phyloP scores from a whole-genome alignment of 164 flowering plant genomes.

The Aristolochia californica region DNA sequence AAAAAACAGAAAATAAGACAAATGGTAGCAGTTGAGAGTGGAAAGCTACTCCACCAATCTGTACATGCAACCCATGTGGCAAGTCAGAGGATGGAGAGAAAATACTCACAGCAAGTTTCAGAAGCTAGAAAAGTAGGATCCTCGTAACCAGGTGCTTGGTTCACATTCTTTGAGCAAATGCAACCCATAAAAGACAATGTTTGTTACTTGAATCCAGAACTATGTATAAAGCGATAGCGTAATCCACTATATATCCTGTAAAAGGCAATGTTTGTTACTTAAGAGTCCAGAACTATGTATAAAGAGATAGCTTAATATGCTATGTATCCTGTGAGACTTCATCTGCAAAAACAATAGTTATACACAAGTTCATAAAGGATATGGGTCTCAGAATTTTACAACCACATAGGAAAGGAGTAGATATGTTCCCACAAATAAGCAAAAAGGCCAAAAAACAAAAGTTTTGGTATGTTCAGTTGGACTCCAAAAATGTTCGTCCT shows the following conservation, averaged over 20 bases:
- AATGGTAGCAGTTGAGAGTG: too few relatives aligned
- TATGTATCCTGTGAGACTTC: background rate
- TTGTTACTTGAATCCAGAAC: background rate
- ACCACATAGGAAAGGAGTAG: too few relatives aligned
- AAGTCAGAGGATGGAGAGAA: background rate
- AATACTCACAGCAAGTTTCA: slow-evolving; percentile 36
- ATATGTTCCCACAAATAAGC: too few relatives aligned
- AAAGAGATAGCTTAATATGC: background rate
- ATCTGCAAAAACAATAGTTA: background rate
- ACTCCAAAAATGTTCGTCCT: too few relatives aligned
- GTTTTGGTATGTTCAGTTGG: too few relatives aligned
- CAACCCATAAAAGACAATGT: slow-evolving; percentile 19
- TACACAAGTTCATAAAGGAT: too few relatives aligned
- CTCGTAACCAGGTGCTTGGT: slow-evolving; percentile 48
- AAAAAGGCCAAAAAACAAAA: too few relatives aligned
- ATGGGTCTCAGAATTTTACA: too few relatives aligned
- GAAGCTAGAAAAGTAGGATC: slow-evolving; percentile 64
- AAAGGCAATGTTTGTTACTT: background rate
- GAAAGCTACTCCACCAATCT: too few relatives aligned
- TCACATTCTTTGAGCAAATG: slow-evolving; percentile 28
- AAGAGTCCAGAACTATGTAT: background rate
- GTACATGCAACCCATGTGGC: too few relatives aligned
- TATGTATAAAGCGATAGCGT: background rate
- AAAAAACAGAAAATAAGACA: too few relatives aligned
- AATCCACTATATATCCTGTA: background rate